A percentile compares a stretch with the other conserved stretches of the same genome.
phyloP scores from a whole-genome alignment of 1,284 basidiomycete species.

The Tilletiaria anomala region DNA sequence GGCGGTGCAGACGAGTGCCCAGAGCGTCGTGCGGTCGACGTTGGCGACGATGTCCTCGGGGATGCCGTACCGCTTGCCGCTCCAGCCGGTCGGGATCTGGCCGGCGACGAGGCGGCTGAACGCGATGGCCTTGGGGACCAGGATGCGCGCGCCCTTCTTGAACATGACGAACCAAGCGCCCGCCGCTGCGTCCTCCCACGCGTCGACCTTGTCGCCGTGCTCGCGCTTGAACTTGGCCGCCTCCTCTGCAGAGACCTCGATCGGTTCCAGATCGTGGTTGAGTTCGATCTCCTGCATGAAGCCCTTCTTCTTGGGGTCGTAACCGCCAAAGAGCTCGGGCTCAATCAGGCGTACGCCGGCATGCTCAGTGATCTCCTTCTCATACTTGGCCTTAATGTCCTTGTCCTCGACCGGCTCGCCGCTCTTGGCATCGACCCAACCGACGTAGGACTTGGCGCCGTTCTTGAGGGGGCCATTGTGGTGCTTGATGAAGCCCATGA shows the following conservation, averaged over 20 bases:
- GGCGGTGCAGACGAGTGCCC: conserved; percentile 86
- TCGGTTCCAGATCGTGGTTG: conserved; percentile 86
- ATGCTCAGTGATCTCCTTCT: conserved; percentile 81
- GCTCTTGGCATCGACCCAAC: conserved; percentile 94
- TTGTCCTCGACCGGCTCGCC: conserved; percentile 95
- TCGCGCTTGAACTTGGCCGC: conserved; percentile 91
- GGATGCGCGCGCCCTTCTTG: conserved; percentile 90
- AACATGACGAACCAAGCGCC: conserved; percentile 77
- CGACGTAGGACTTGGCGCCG: conserved; percentile 72
- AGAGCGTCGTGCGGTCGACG: conserved; percentile 82
- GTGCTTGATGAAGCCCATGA: conserved; percentile 97
- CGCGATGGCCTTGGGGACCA: conserved; percentile 84
- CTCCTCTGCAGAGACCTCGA: conserved; percentile 80
- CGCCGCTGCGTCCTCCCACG: conserved; percentile 79
- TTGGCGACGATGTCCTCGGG: conserved; percentile 94
- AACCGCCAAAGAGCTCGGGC: conserved; percentile 90
- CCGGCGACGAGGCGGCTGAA: conserved; percentile 91
- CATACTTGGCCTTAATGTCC: conserved; percentile 81
- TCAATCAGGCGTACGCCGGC: conserved; percentile 93
- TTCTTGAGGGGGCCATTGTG: conserved; percentile 89
- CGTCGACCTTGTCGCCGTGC: conserved; percentile 89
- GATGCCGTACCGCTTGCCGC: conserved; percentile 87
- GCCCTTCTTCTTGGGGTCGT: conserved; percentile 89
- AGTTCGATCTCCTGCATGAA: conserved; percentile 96
- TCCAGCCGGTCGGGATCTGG: conserved; percentile 93